These are phyloP conservation scores for Carex cristatella DNA, from an alignment of 176 grass and related monocot species.

Conservation along the genomic window DNA sequence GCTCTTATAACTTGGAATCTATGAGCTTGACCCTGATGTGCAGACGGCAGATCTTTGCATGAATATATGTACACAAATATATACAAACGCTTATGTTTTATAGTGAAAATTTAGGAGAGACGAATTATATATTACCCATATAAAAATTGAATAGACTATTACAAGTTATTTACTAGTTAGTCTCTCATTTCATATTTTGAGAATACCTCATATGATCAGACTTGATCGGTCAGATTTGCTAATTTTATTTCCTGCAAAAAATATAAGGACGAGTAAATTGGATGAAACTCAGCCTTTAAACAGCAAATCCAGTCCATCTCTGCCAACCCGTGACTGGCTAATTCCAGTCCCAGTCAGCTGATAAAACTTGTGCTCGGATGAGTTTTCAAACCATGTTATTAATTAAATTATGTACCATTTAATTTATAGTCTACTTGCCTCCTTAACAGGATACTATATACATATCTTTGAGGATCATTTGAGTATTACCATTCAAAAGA, in stretches of 20 bases:
- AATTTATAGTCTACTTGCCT: neutral
- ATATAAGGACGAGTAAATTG: neutral
- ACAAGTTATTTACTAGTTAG: neutral
- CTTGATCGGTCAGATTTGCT: neutral
- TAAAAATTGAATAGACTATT: neutral
- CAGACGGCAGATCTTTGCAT: neutral
- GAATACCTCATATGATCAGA: neutral
- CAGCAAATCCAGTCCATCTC: neutral
- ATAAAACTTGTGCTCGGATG: neutral
- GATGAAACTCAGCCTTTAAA: neutral
- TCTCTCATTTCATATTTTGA: neutral
- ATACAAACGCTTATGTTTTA: neutral
- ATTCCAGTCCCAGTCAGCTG: neutral
- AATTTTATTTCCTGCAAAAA: neutral
- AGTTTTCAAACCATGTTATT: neutral
- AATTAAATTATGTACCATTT: neutral
- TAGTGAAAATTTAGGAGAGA: neutral
- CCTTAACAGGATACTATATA: neutral
- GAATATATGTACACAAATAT: neutral
- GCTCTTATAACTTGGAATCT: neutral
- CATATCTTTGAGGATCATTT: neutral
- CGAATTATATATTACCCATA: neutral
- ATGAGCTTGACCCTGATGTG: neutral
- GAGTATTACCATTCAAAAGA: neutral
- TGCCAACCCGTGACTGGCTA: neutral